Conservation (phyloP, 164 flowering plant genomes). For the Houttuynia cordata region DNA sequence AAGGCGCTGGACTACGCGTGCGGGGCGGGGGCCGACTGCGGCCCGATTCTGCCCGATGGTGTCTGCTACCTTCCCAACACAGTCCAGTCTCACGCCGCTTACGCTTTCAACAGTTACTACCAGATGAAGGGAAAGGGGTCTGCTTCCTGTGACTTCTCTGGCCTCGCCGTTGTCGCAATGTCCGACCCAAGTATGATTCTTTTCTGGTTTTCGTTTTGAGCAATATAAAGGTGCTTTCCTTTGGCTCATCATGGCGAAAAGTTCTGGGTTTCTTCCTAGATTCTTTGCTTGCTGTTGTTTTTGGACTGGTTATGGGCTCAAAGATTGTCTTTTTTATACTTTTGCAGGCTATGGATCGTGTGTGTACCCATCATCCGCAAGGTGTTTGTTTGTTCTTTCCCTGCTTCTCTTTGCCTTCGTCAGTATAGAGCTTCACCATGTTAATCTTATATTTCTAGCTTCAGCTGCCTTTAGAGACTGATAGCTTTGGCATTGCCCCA, state of each 20-base stretch:
- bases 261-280: background rate
- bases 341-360: slow-evolving; percentile 75
- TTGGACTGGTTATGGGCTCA: background rate
- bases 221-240: background rate
- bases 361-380: slow-evolving; percentile 52
- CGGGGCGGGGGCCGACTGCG: slow-evolving; percentile 59
- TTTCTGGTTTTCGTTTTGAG: background rate
- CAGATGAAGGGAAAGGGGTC: slow-evolving; percentile 48
- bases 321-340: background rate
- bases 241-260: background rate
- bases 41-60: slow-evolving; percentile 40
- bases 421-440: background rate
- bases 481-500: no score
- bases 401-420: background rate
- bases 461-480: background rate
- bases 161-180: slow-evolving; percentile 54
- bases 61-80: slow-evolving; percentile 77
- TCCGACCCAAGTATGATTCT: slow-evolving; percentile 58
- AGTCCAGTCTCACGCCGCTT: slow-evolving; percentile 65
- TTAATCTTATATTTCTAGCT: background rate
- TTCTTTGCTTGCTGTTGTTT: background rate
- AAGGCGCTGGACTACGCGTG: slow-evolving; percentile 70
- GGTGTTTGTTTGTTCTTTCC: slow-evolving; percentile 26
- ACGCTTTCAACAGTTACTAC: slow-evolving; percentile 72
- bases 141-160: slow-evolving; percentile 61